Percentiles rank a stretch among this genome's conserved stretches.
Conservation (phyloP, 805 yeast genomes). For the Wickerhamomyces xylosicus region DNA sequence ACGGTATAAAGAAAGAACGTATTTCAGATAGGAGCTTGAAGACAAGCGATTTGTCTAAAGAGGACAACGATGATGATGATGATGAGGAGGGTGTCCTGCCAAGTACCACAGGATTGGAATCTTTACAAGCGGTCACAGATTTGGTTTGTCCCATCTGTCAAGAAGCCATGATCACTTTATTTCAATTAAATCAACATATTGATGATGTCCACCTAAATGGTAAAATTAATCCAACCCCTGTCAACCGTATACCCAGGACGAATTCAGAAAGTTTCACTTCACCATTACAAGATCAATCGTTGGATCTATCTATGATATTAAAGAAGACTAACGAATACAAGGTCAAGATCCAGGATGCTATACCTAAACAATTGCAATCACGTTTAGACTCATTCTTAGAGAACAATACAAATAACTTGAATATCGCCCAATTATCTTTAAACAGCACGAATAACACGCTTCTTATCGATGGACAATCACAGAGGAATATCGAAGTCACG, state of each 20-base stretch:
- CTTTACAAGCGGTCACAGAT: too few species aligned
- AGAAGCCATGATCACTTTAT: slow-evolving; percentile 41
- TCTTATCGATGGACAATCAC: slow-evolving; percentile 28
- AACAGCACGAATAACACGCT: slow-evolving; percentile 31
- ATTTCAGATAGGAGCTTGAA: too few species aligned
- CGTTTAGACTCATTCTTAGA: neutral
- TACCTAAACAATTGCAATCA: slow-evolving; percentile 25
- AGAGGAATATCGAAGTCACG: slow-evolving; percentile 30
- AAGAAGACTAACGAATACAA: slow-evolving; percentile 29
- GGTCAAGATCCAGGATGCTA: slow-evolving; percentile 24
- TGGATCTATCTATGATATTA: slow-evolving; percentile 30
- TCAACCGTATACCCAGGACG: too few species aligned
- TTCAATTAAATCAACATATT: slow-evolving; percentile 55
- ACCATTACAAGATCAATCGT: slow-evolving; percentile 5
- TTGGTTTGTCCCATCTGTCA: slow-evolving; percentile 60
- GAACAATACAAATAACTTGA: neutral
- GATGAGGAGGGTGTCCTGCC: too few species aligned
- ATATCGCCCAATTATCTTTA: neutral
- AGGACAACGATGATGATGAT: too few species aligned
- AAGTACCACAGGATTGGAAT: too few species aligned
- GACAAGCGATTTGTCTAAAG: too few species aligned
- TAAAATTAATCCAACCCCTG: neutral
- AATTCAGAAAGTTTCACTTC: too few species aligned
- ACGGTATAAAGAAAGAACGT: too few species aligned
- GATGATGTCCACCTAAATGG: slow-evolving; percentile 52